A percentile compares a stretch with the other conserved stretches of the same genome.
Conservation (phyloP, 2,329 filamentous ascomycete genomes). For the Venturia asperata region DNA sequence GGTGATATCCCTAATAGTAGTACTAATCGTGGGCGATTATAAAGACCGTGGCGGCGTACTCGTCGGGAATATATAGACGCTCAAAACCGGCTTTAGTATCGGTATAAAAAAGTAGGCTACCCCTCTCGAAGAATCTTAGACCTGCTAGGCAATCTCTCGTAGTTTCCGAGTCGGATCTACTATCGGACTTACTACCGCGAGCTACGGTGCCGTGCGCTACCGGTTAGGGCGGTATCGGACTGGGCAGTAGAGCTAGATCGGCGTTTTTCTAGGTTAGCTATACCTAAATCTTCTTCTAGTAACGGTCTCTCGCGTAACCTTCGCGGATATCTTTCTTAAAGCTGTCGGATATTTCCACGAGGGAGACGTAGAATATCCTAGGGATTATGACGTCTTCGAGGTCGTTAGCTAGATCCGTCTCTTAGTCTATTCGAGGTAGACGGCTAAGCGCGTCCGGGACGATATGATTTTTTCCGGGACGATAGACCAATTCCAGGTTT, state of each 20-base stretch:
- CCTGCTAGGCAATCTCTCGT: neutral
- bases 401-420: too few species aligned
- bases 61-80: neutral
- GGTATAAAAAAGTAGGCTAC: neutral
- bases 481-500: neutral
- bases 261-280: neutral
- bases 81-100: neutral
- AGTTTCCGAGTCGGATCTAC: neutral
- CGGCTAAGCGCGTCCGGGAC: neutral
- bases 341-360: neutral
- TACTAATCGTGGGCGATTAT: neutral
- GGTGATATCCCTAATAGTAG: neutral
- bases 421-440: neutral
- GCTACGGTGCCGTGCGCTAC: too few species aligned
- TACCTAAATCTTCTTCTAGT: neutral
- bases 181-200: too few species aligned
- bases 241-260: too few species aligned
- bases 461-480: neutral
- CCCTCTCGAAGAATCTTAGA: neutral
- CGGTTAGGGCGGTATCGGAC: neutral
- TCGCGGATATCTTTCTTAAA: neutral
- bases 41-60: neutral
- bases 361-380: too few species aligned
- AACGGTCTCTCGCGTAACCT: neutral
- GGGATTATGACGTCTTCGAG: too few species aligned